Base-by-base conservation (phyloP, 2,329 filamentous ascomycete genomes). In the Botryotinia convoluta region DNA sequence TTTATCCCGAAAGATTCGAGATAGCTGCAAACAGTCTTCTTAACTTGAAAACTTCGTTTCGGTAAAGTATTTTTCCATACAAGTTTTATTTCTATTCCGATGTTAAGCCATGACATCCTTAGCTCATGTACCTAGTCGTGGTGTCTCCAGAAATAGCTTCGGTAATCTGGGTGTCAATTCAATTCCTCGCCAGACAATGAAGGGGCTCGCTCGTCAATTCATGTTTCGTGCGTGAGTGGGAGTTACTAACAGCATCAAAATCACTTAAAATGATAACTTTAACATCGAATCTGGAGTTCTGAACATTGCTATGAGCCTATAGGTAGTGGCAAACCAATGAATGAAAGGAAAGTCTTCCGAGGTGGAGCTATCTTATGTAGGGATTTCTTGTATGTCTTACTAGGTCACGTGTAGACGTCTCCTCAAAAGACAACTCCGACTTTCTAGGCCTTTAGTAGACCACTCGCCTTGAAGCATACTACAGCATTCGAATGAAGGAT, bases 311-410 rank as follows among this genome's bases (percentile, higher is more conserved):
- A 29, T 16, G 51, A 14, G 22, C 9, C 22, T 39, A 22, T 62
- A 12, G 22, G 9, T 37, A 6, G 35, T 61, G 35, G 22, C 37
- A 35, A 42, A 29, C 60, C 12, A 42, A 62, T 61, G 10, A 42
- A n/a, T 18, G 26, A 39, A 42, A 62, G 60, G 35, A 39, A 62
- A 62, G 60, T 62, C 60, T 62, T n/a, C 60, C 60, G 60, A 62
- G 60, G 26, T 62, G 35, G 35, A n/a, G 60, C n/a, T 37, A 12
- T 22, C 26, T 7, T 18, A 35, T 10, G 29, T 9, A 3, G 9
- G 12, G 7, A 22, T 3, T 42, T 42, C 42, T 22, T 26, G 22
- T 48, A 22, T 48, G 45, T 48, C 22, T 12, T 12, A 2, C 9
- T 48, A 1, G 4, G 26, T 57, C 51, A 57, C 51, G 51, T 57